Percentiles rank a stretch among this genome's conserved stretches.
Conservation (phyloP, 1,139 yeast species). For the Blastobotrys aristatus region DNA sequence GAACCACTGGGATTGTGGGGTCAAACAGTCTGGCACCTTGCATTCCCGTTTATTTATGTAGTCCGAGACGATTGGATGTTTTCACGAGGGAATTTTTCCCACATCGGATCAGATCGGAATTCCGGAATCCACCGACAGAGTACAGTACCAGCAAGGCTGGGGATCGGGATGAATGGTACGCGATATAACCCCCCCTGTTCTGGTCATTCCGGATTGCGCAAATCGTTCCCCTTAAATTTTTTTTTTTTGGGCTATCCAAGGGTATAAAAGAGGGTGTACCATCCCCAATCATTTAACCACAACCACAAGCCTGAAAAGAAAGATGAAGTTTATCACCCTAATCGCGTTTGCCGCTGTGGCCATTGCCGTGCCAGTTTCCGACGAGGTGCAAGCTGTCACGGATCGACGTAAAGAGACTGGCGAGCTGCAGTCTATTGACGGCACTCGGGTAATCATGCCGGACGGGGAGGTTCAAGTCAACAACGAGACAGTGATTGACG, state of each 20-base stretch:
- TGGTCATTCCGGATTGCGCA: background rate
- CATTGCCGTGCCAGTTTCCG: background rate
- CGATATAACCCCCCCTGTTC: background rate
- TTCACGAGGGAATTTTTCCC: background rate
- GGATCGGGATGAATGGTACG: background rate
- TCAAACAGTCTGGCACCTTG: constrained; percentile 33
- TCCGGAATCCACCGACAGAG: background rate
- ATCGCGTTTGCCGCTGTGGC: background rate
- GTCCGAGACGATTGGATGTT: no score
- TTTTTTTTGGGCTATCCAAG: no score
- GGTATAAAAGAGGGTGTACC: no score
- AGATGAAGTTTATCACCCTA: no score
- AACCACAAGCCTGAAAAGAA: no score
- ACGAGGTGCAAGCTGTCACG: background rate
- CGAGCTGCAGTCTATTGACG: background rate
- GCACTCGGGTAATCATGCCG: background rate
- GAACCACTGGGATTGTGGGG: constrained; percentile 50
- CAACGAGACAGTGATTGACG: background rate
- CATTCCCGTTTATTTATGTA: background rate
- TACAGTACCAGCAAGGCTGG: background rate
- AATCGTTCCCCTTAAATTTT: no score
- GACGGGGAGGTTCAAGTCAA: background rate
- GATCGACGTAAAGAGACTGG: background rate
- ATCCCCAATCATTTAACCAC: no score
- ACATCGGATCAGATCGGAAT: background rate